Percentiles rank a stretch among this genome's conserved stretches.
Conservation (phyloP, 208 protist genomes). For the Strigomonas galati region DNA sequence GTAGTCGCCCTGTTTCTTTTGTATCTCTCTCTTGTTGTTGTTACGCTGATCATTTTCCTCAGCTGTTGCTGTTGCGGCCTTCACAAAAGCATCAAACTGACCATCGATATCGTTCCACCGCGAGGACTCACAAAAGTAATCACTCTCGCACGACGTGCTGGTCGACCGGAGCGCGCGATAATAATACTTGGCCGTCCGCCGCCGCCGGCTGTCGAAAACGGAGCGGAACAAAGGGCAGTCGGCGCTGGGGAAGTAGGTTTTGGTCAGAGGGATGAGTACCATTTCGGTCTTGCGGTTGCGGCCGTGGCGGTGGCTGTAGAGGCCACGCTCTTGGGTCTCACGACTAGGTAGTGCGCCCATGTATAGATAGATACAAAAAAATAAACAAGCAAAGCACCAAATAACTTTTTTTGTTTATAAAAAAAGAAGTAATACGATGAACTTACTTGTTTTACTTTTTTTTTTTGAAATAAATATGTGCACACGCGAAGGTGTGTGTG, state of each 20-base stretch:
- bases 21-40: background rate
- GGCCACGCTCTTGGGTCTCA: constrained; percentile 68
- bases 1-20: constrained; percentile 15
- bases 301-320: constrained; percentile 75
- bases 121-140: constrained; percentile 65
- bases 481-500: too few relatives aligned
- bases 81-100: too few relatives aligned
- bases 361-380: background rate
- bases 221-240: constrained; percentile 62
- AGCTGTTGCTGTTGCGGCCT: too few relatives aligned
- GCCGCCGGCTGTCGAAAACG: constrained; percentile 48
- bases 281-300: constrained; percentile 70
- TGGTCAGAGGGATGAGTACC: constrained; percentile 67
- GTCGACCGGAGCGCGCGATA: constrained; percentile 49
- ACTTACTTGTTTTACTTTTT: too few relatives aligned
- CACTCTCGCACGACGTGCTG: constrained; percentile 33
- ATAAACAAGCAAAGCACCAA: background rate
- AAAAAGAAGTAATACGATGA: too few relatives aligned
- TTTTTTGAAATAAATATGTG: too few relatives aligned
- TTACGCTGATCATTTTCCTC: background rate
- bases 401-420: background rate
- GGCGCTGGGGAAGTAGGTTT: constrained; percentile 52
- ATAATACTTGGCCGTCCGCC: constrained; percentile 80
- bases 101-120: constrained; percentile 22
- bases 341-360: constrained; percentile 77